A percentile compares a stretch with the other conserved stretches of the same genome.
Evolutionary conservation across 1,139 yeast genomes (phyloP).

Genomic region (Hyphopichia pseudoburtonii): DNA sequence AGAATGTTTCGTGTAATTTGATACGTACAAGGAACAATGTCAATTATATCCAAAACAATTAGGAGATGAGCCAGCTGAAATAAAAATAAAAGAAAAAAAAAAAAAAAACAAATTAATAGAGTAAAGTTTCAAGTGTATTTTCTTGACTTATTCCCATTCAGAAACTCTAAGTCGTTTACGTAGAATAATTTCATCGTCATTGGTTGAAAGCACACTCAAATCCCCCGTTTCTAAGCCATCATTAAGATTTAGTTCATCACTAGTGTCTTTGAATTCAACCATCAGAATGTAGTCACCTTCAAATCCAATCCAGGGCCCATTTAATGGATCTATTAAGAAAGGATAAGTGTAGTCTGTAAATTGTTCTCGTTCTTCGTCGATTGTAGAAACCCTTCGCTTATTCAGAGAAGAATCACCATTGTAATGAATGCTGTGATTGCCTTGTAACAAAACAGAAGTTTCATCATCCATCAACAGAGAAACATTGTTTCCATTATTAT

Average conservation of each 20-base stretch:
- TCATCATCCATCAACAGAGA: not conserved
- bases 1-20: no score
- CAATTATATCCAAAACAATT: no score
- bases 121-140: no score
- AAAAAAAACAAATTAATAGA: not conserved
- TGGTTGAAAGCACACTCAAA: conserved; percentile 17
- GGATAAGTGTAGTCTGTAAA: conserved; percentile 54
- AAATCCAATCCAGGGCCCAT: conserved; percentile 62
- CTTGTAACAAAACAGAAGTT: not conserved
- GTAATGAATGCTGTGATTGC: not conserved
- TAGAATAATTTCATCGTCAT: conserved; percentile 26
- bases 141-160: conserved; percentile 50
- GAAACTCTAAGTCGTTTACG: conserved; percentile 37
- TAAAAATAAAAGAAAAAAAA: not conserved
- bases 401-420: conserved; percentile 9
- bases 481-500: conserved; percentile 28
- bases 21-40: no score
- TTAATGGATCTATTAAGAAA: conserved; percentile 42
- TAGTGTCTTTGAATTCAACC: conserved; percentile 25
- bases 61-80: no score
- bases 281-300: conserved; percentile 51
- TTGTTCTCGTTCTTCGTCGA: conserved; percentile 58
- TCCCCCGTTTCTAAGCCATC: conserved; percentile 27
- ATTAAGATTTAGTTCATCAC: conserved; percentile 9
- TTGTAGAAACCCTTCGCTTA: conserved; percentile 41